Base-by-base conservation (phyloP, 331 rosid species). In the Quercus lobata region DNA sequence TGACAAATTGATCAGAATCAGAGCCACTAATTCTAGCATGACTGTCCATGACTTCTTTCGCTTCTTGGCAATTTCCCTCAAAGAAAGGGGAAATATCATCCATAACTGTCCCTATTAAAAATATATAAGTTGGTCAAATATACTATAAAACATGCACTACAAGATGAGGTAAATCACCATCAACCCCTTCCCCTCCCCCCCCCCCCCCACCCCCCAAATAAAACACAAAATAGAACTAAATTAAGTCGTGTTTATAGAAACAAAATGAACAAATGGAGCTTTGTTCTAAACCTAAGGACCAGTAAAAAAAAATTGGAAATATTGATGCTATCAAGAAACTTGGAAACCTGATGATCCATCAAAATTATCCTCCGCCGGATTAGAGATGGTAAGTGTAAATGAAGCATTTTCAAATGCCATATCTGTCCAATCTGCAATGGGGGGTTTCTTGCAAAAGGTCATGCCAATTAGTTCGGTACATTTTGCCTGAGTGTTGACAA, bases 331-430 rank as follows among this genome's bases (percentile, higher is more conserved):
- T 56, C 35, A 56, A 72, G 30, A 61, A 72, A 52, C 7, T 3
- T 49, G 19, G 69, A 57, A 75, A 92, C 97, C 97, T 92, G 89
- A 57, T 75, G 76, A 60, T 81, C 84, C 89, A 65, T 84, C 85
- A 74, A 34, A 34, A 34, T 34, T 11, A 44, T 74, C 62, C 69
- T 83, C 83, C 72, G 73, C 74, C 6, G 71, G 44, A 81, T 80
- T 44, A 60, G 83, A 79, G 76, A 72, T 65, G 46, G 75, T 27
- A 74, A 83, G 84, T 75, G 60, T 62, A 66, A 69, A 74, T 19
- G 79, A 52, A 83, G 71, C 11, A 57, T 77, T 84, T 74, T 78
- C 77, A 74, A 82, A 81, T 55, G 69, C 76, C 81, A 72, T 22
- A 52, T 81, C 82, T 29, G 74, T 72, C 85, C 63, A 84, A 35